A percentile compares a stretch with the other conserved stretches of the same genome.
These are phyloP conservation scores for Carex arenaria DNA, from an alignment of 202 grass and related monocot species.

Conservation along the genomic window DNA sequence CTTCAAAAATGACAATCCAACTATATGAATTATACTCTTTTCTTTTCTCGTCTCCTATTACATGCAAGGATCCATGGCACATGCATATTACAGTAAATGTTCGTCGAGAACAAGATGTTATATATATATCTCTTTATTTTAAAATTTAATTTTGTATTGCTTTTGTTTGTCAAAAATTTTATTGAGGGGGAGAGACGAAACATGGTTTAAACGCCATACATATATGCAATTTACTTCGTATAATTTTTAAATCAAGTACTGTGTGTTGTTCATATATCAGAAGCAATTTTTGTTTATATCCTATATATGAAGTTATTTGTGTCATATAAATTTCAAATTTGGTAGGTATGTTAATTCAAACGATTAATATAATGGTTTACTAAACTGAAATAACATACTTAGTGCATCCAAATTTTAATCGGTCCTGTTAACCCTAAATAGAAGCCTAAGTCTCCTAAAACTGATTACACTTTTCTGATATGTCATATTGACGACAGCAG, in stretches of 20 bases:
- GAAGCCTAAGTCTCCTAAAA: background rate
- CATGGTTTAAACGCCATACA: background rate
- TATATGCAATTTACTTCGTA: background rate
- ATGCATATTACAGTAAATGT: background rate
- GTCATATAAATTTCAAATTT: background rate
- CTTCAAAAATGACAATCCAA: background rate
- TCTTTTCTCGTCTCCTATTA: background rate
- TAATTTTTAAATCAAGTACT: background rate
- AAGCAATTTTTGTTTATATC: background rate
- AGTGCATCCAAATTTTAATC: background rate
- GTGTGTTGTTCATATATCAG: background rate
- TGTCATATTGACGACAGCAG: background rate
- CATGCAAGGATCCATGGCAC: background rate
- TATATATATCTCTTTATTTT: too few species aligned
- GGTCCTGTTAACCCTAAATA: background rate
- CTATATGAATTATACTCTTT: background rate
- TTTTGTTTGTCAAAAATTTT: too few species aligned
- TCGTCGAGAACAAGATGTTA: too few species aligned
- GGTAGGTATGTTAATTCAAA: too few species aligned
- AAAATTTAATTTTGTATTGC: too few species aligned
- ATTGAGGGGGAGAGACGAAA: too few species aligned
- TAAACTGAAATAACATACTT: background rate
- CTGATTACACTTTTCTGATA: background rate
- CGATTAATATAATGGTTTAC: too few species aligned
- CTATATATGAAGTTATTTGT: background rate